Conservation (phyloP, 331 rosid genomes). For the Quercus lobata region DNA sequence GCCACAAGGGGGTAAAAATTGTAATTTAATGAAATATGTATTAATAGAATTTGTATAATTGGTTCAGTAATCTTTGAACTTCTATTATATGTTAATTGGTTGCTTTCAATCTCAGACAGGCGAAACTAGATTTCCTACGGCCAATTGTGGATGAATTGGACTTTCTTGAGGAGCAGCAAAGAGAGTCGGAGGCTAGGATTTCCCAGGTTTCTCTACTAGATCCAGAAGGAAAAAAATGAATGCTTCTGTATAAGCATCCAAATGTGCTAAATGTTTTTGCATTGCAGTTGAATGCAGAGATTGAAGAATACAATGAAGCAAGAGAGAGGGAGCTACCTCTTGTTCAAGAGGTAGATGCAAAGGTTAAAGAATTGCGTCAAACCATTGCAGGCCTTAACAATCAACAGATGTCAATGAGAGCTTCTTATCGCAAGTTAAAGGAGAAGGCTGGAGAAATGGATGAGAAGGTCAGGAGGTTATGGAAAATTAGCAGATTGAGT, state of each 20-base stretch:
- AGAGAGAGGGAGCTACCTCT: conserved; percentile 69
- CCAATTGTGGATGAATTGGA: conserved; percentile 48
- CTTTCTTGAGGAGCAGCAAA: conserved; percentile 40
- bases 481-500: conserved; percentile 11
- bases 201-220: conserved; percentile 42
- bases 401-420: conserved; percentile 59
- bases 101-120: conserved; percentile 35
- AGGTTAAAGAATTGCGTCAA: conserved; percentile 70
- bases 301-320: conserved; percentile 50
- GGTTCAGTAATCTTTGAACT: neutral
- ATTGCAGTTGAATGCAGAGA: conserved; percentile 59
- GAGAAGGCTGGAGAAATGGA: conserved; percentile 70
- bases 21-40: no score
- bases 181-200: conserved; percentile 43
- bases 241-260: neutral
- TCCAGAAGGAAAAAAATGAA: neutral
- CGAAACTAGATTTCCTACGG: conserved; percentile 43
- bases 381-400: conserved; percentile 61
- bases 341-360: conserved; percentile 65
- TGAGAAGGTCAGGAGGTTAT: conserved; percentile 55
- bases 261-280: conserved; percentile 8
- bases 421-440: conserved; percentile 53
- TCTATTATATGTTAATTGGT: neutral
- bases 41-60: neutral
- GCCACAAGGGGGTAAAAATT: no score